Evolutionary conservation across 2,329 filamentous ascomycete genomes (phyloP), one percentile per base, ranked within the genome.

Genomic region (Cercospora sp.): DNA sequence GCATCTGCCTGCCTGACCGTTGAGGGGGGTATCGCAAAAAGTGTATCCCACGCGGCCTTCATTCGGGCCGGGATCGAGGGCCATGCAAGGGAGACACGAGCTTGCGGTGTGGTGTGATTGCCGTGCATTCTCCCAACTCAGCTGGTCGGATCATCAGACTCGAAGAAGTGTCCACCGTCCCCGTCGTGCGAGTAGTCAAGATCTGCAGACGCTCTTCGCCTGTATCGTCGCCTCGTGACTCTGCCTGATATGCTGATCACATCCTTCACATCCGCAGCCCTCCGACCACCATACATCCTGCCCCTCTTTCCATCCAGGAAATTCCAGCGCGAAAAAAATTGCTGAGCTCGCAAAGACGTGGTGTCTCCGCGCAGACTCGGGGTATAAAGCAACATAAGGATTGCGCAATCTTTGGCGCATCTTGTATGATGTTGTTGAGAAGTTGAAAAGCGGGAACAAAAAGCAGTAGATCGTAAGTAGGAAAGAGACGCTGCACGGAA

Each of bases 341-440:
- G 63, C 63, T 51, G 63, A 37, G 40, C 55, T 65, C 40, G 28
- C 55, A 18, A 51, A 43, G 16, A n/a, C 24, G 16, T n/a, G 3
- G 13, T 4, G 4, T n/a, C 21, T 13, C 16, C 45, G 45, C 45
- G 21, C n/a, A n/a, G 55, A 60, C 58, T 49, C 32, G 58, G 64
- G 65, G 65, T 66, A 66, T 66, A 62, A 62, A 63, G 61, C 61
- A 49, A 62, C 65, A 66, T 32, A 57, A 53, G 26, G 67, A 53
- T 58, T 58, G n/a, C 57, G 53, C 24, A 30, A 18, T 30, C 18
- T 51, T 59, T 10, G 45, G 45, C 45, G 45, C 45, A 51, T 51
- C 45, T 51, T 51, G 21, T 51, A 51, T 37, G 57, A 28, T 60
- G 28, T 43, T 18, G 37, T 21, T 49, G 51, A 58, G 21, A 32